Base-by-base conservation (phyloP, 2,329 filamentous ascomycete species). In the Tolypocladium sp. region DNA sequence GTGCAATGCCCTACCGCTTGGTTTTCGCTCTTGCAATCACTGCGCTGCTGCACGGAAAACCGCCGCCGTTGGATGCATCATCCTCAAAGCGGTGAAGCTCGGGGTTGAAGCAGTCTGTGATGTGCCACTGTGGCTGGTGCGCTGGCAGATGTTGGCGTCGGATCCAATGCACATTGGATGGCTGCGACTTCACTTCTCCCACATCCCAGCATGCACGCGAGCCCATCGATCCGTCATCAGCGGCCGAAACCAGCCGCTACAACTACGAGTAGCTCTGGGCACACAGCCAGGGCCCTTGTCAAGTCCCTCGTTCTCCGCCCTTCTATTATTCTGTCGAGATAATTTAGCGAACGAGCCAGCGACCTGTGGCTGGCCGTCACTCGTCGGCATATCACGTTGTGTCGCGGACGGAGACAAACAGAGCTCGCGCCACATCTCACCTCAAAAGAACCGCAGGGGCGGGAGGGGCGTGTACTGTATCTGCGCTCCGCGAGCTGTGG, bases 41-140 rank as follows among this genome's bases (percentile, higher is more conserved):
- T 33, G 27, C 25, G 15, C 22, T 25, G n/a, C 3, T 22, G 9
- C 22, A 15, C 46, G 46, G 46, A 25, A 51, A 30, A 51, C n/a
- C 25, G 25, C 46, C 46, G 46, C 46, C 25, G 46, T 13, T 27
- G 44, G 25, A 20, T 30, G 46, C 46, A 30, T 51, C 46, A 20
- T 20, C 0, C 46, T 30, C 25, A 20, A 27, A 30, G 46, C 46
- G 46, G 46, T 51, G 46, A 51, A 30, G 44, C 9, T 22, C 22
- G 4, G 22, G 22, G 44, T 46, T 17, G 44, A 46, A 46, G 17
- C 22, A 27, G 7, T 9, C 13, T 15, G 6, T 7, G 33, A 22
- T 22, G 40, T 35, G 60, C 46, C 58, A 61, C 58, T 59, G 61
- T 62, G 61, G 61, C 61, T 57, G 56, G 53, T 59, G 56, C 52